These are phyloP conservation scores for Xylaria hypoxylon DNA, from an alignment of 2,329 filamentous ascomycete genomes.

Conservation along the genomic window DNA sequence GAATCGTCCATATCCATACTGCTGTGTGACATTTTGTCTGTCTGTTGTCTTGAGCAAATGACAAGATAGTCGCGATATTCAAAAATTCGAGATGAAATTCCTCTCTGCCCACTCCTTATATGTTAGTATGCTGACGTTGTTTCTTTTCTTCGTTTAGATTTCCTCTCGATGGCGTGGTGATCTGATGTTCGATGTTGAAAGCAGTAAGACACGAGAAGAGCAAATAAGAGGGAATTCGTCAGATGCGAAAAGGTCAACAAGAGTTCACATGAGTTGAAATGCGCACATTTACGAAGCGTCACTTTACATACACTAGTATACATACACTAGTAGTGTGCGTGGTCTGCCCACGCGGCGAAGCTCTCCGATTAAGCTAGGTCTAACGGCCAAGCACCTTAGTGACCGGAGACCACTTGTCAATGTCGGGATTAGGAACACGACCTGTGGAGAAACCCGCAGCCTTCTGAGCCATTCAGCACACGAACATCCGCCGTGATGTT, in stretches of 20 bases:
- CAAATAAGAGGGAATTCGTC: conserved; percentile 18
- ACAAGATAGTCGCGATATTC: not conserved
- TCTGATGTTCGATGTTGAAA: not conserved
- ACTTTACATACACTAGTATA: not conserved
- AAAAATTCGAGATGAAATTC: not conserved
- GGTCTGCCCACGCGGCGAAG: conserved; percentile 7
- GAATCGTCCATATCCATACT: conserved; percentile 43
- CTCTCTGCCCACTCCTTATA: conserved; percentile 11
- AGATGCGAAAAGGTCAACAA: not conserved
- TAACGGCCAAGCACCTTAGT: conserved; percentile 10
- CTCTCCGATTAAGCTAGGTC: not conserved
- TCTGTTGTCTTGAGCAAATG: not conserved
- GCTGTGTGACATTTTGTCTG: conserved; percentile 24
- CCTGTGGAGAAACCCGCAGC: conserved; percentile 6
- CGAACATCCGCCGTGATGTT: not conserved
- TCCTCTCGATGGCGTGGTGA: not conserved
- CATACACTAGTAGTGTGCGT: not conserved
- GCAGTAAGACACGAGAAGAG: not conserved
- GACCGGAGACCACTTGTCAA: not conserved
- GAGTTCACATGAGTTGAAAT: conserved; percentile 4
- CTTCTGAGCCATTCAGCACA: conserved; percentile 8
- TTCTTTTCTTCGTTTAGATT: not conserved
- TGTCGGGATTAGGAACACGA: conserved; percentile 8
- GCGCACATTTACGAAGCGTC: conserved; percentile 19
- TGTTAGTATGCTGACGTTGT: not conserved